phyloP scores from a whole-genome alignment of 768 basidiomycete genomes.

The Xanthoconium purpureum region DNA sequence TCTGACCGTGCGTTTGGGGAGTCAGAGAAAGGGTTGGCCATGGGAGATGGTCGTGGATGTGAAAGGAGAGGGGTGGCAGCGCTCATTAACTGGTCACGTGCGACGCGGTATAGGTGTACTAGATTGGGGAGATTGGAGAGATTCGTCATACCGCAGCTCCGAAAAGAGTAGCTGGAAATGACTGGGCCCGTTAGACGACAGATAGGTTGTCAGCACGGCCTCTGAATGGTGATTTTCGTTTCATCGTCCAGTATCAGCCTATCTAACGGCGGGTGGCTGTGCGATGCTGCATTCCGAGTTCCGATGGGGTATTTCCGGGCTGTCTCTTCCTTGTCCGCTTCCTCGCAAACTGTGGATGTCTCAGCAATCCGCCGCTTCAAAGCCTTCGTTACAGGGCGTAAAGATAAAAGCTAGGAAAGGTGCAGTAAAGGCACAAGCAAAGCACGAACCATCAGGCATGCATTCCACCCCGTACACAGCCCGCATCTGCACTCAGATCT shows the following conservation, averaged over 20 bases:
- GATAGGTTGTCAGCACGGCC: too few relatives aligned
- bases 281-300: background rate
- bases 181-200: too few relatives aligned
- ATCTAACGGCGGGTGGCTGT: background rate
- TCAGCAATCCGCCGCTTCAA: constrained; percentile 79
- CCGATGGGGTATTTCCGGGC: constrained; percentile 1
- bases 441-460: constrained; percentile 82
- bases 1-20: constrained; percentile 79
- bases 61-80: constrained; percentile 1
- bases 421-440: constrained; percentile 87
- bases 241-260: background rate
- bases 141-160: background rate
- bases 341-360: constrained; percentile 76
- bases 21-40: constrained; percentile 43
- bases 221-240: background rate
- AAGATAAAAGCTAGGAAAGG: constrained; percentile 92
- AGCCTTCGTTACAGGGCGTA: constrained; percentile 91
- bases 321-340: background rate
- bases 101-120: constrained; percentile 6
- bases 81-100: constrained; percentile 24
- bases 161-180: background rate
- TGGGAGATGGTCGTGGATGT: constrained; percentile 16
- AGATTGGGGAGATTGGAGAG: constrained; percentile 1
- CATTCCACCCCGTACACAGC: background rate
- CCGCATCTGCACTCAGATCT: constrained; percentile 10